phyloP scores from a whole-genome alignment of 2,329 filamentous ascomycete genomes.

The Aspergillus terreus region DNA sequence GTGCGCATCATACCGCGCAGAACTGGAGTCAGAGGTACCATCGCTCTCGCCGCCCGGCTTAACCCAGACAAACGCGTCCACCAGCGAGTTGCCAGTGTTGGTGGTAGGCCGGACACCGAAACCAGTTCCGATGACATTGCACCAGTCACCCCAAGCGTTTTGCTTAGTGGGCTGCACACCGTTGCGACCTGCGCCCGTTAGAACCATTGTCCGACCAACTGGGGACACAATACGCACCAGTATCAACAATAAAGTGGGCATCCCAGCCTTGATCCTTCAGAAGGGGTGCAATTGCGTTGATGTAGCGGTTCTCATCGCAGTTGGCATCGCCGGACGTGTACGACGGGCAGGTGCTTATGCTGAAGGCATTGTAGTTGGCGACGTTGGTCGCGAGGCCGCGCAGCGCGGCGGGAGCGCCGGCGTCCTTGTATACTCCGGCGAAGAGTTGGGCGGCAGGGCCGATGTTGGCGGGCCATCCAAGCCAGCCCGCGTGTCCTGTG shows the following conservation, averaged over 20 bases:
- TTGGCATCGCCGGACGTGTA: constrained; percentile 46
- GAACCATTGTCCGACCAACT: not conserved
- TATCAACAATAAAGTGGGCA: constrained; percentile 55
- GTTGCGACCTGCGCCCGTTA: constrained; percentile 47
- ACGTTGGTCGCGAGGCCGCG: constrained; percentile 57
- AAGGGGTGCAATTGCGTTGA: constrained; percentile 50
- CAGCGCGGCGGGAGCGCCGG: constrained; percentile 45
- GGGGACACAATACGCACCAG: constrained; percentile 32
- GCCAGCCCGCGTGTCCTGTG: constrained; percentile 56
- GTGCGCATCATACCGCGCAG: constrained; percentile 52
- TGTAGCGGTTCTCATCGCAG: constrained; percentile 53
- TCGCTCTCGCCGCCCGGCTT: constrained; percentile 62
- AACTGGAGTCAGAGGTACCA: constrained; percentile 47
- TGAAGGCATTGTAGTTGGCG: constrained; percentile 57
- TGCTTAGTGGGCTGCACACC: constrained; percentile 58
- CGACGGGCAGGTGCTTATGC: constrained; percentile 42
- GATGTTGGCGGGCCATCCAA: constrained; percentile 61
- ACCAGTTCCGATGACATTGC: constrained; percentile 61
- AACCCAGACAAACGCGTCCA: constrained; percentile 67
- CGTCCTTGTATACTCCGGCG: constrained; percentile 45
- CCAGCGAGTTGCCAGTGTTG: constrained; percentile 57
- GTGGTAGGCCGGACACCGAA: constrained; percentile 61
- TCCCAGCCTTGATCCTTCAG: constrained; percentile 47
- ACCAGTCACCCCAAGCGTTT: constrained; percentile 63
- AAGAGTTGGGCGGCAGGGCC: constrained; percentile 48